Base-by-base conservation (phyloP, 2,329 filamentous ascomycete species). In the Graphilbum sp. region DNA sequence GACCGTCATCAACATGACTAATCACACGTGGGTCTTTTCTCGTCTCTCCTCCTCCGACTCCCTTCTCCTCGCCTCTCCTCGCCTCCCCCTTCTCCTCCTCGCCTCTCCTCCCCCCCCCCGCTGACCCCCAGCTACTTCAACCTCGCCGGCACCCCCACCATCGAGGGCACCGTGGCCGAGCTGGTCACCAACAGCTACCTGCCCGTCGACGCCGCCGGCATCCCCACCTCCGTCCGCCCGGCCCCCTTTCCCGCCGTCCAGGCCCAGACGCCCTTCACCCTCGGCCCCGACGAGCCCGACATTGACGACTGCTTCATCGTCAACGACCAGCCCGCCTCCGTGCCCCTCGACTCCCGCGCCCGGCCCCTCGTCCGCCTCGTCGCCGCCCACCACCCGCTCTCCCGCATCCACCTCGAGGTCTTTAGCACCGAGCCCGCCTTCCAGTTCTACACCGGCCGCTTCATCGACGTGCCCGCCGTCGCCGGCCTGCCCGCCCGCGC, bases 401-500 rank as follows among this genome's bases (percentile, higher is more conserved):
- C 76, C 21, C 73, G 75, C 45, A 67, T 95, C 47, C 79, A 92
- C 54, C 73, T 96, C 36, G 83, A 95, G 57, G 79, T 94, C 6
- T 65, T 75, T 51, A 90, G 83, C 63, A 96, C 88, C 0, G 88
- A 96, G 64, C 90, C 90, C 0, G 83, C 85, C 0, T 96, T 95
- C 66, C 88, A 96, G 58, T 93, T 95, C 62, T 96, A 96, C 61
- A 92, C 86, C 0, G 90, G 88, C 46, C 79, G 82, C 52, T 79
- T 76, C 52, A 86, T 92, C 46, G 63, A 90, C 49, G 79, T 93
- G 12, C 79, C 82, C 0, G 78, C 63, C 23, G 64, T 75, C 4
- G 67, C 20, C 24, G 66, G 66, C 3, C 57, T 71, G 21, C 72
- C 79, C 0, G 75, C 78, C 1, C 70, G 83, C 35, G 72, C 68